Evolutionary conservation across 1,139 yeast genomes (phyloP).

Genomic region (Kurtzmaniella quercitrusa): DNA sequence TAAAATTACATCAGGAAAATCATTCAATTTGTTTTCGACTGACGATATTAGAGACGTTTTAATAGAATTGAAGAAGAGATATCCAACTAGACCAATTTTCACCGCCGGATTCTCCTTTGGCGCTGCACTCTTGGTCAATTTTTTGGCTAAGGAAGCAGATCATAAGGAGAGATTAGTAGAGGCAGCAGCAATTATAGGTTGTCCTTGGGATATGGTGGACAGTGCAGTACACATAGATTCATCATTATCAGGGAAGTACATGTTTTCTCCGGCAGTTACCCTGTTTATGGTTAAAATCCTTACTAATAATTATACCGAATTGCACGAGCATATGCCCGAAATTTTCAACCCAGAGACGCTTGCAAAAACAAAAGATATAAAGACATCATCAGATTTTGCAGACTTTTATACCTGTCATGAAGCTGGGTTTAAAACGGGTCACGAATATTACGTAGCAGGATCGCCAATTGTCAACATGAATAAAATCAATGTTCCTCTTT

Average conservation of each 20-base stretch:
- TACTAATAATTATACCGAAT: slow-evolving; percentile 54
- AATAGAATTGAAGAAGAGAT: slow-evolving; percentile 46
- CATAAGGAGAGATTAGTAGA: slow-evolving; percentile 38
- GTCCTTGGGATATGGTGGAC: slow-evolving; percentile 80
- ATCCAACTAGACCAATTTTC: slow-evolving; percentile 72
- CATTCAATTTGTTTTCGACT: slow-evolving; percentile 74
- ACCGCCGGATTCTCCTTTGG: slow-evolving; percentile 86
- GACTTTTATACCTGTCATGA: slow-evolving; percentile 64
- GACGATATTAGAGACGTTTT: slow-evolving; percentile 65
- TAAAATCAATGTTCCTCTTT: slow-evolving; percentile 59
- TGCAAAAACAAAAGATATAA: slow-evolving; percentile 26
- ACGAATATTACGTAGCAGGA: slow-evolving; percentile 68
- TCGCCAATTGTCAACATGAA: slow-evolving; percentile 58
- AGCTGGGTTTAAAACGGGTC: slow-evolving; percentile 67
- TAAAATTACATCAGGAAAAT: slow-evolving; percentile 65
- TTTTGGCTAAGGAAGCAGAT: slow-evolving; percentile 67
- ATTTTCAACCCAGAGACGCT: slow-evolving; percentile 30
- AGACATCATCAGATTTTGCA: slow-evolving; percentile 61
- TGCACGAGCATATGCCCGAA: slow-evolving; percentile 34
- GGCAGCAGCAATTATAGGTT: slow-evolving; percentile 66
- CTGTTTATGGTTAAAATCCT: slow-evolving; percentile 59
- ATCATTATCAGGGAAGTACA: slow-evolving; percentile 55
- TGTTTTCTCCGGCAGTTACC: slow-evolving; percentile 67
- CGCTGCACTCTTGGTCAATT: slow-evolving; percentile 74
- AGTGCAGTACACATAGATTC: slow-evolving; percentile 48